A percentile compares a stretch with the other conserved stretches of the same genome.
phyloP scores from a whole-genome alignment of 352 stramenopile species.

The Phytophthora multivora region DNA sequence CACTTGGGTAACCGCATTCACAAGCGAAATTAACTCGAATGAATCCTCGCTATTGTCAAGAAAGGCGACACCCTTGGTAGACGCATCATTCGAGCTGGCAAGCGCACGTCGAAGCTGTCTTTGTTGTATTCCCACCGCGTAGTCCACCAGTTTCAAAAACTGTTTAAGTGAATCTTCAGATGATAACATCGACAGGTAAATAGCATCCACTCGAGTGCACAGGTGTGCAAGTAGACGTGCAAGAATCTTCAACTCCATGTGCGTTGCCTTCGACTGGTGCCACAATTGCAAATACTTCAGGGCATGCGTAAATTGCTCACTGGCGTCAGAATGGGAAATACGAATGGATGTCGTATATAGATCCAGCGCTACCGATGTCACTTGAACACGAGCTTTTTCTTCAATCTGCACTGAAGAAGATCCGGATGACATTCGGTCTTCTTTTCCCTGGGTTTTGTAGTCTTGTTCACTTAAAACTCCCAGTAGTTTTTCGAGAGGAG shows the following conservation, averaged over 20 bases:
- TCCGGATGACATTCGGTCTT: neutral
- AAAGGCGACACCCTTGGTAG: neutral
- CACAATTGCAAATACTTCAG: slow-evolving; percentile 49
- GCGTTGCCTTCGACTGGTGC: slow-evolving; percentile 31
- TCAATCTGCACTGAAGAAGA: slow-evolving; percentile 5
- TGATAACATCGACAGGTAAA: slow-evolving; percentile 37
- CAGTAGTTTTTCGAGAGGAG: slow-evolving; percentile 42
- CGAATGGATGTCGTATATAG: slow-evolving; percentile 57
- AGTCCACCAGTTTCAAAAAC: slow-evolving; percentile 41
- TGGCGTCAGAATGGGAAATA: slow-evolving; percentile 54
- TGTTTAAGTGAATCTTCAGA: slow-evolving; percentile 35
- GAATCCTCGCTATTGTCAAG: slow-evolving; percentile 24
- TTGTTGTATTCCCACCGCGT: slow-evolving; percentile 42
- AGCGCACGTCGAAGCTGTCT: slow-evolving; percentile 22
- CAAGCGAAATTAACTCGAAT: slow-evolving; percentile 42
- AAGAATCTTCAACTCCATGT: slow-evolving; percentile 54
- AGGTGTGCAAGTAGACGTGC: slow-evolving; percentile 44
- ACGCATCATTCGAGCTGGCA: neutral
- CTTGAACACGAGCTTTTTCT: slow-evolving; percentile 19
- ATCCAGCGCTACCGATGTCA: slow-evolving; percentile 49
- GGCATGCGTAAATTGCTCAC: slow-evolving; percentile 47
- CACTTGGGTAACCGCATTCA: slow-evolving; percentile 54
- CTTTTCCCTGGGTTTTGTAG: neutral
- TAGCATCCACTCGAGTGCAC: slow-evolving; percentile 35
- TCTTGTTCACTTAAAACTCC: slow-evolving; percentile 26